These are phyloP conservation scores for Achlya hypogyna DNA, from an alignment of 352 stramenopile species.

Conservation along the genomic window DNA sequence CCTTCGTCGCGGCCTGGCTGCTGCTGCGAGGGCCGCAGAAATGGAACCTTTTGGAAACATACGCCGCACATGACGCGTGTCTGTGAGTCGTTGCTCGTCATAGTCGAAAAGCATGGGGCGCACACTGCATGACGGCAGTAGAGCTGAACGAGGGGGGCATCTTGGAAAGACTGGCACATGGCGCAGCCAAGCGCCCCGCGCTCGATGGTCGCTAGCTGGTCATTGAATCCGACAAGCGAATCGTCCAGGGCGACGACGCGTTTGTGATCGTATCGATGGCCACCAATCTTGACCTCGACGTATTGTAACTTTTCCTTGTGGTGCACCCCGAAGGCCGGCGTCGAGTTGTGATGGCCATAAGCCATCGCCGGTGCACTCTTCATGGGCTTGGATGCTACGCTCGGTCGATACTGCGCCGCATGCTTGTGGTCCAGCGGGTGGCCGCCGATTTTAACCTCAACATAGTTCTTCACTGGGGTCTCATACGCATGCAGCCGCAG, in stretches of 20 bases:
- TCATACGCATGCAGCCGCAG: conserved; percentile 57
- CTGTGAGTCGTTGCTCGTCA: background rate
- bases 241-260: conserved; percentile 13
- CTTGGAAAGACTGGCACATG: conserved; percentile 2
- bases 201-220: conserved; percentile 57
- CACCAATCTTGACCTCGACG: conserved; percentile 55
- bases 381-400: conserved; percentile 25
- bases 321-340: conserved; percentile 4
- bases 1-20: background rate
- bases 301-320: conserved; percentile 19
- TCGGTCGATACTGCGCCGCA: background rate
- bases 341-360: background rate
- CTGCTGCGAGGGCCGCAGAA: conserved; percentile 2
- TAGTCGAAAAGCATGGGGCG: conserved; percentile 31
- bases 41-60: conserved; percentile 18
- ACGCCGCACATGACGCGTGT: conserved; percentile 12
- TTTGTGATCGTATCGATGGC: conserved; percentile 51
- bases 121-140: conserved; percentile 58
- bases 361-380: conserved; percentile 26
- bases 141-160: conserved; percentile 50
- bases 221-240: conserved; percentile 14
- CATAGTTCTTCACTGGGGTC: conserved; percentile 24
- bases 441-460: conserved; percentile 71
- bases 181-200: conserved; percentile 25
- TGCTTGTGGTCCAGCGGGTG: conserved; percentile 52